Evolutionary conservation across 1,284 basidiomycete species (phyloP).

Genomic region (Tranzscheliella williamsii): DNA sequence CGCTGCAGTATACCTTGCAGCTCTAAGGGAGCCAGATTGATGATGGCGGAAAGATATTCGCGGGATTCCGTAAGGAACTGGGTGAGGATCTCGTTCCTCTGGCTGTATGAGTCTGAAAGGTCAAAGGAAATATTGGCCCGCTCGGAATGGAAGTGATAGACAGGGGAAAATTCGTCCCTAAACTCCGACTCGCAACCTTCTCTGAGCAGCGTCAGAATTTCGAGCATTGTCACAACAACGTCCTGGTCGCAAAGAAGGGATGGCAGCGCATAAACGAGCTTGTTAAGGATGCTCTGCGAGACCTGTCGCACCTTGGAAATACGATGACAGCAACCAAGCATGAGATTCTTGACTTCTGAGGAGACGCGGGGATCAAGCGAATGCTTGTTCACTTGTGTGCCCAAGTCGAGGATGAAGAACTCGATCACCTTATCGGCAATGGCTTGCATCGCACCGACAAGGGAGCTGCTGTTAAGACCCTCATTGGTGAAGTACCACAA

Average conservation of each 20-base stretch:
- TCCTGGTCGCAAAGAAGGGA: constrained; percentile 88
- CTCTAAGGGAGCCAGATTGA: constrained; percentile 86
- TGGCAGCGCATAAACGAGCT: constrained; percentile 87
- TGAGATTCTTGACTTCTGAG: constrained; percentile 74
- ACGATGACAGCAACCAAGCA: constrained; percentile 81
- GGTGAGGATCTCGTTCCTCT: constrained; percentile 80
- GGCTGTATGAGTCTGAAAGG: constrained; percentile 82
- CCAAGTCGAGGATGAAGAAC: constrained; percentile 57
- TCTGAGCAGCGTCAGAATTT: constrained; percentile 85
- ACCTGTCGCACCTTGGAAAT: constrained; percentile 78
- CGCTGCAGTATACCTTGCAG: constrained; percentile 86
- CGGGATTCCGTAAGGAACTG: constrained; percentile 75
- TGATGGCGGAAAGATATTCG: constrained; percentile 80
- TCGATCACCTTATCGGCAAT: constrained; percentile 78
- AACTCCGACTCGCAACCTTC: constrained; percentile 88
- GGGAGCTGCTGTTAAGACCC: constrained; percentile 72
- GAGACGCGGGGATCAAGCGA: constrained; percentile 74
- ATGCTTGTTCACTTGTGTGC: constrained; percentile 73
- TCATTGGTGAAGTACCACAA: constrained; percentile 88
- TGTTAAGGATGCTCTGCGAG: constrained; percentile 80
- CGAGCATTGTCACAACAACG: constrained; percentile 76
- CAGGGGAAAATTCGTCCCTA: constrained; percentile 89
- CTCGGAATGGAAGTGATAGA: constrained; percentile 79
- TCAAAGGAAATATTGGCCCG: constrained; percentile 74
- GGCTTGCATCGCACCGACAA: constrained; percentile 78